Evolutionary conservation across 1,284 basidiomycete genomes (phyloP).

Genomic region (Papiliotrema flavescens): DNA sequence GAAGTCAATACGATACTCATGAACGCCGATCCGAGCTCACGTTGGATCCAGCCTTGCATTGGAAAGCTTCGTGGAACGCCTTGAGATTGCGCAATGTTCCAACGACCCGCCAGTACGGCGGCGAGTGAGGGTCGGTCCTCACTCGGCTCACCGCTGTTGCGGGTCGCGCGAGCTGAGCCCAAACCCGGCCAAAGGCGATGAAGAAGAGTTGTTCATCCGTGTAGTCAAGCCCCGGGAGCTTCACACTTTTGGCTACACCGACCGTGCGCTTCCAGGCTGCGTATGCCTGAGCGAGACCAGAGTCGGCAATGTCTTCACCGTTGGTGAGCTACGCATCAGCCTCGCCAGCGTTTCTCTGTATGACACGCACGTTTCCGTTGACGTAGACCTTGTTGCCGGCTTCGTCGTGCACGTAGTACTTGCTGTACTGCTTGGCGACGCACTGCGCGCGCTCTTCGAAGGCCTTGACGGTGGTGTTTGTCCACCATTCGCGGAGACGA

Average conservation of each 20-base stretch:
- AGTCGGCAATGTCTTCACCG: constrained; percentile 86
- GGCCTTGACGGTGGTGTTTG: constrained; percentile 68
- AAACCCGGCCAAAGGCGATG: constrained; percentile 63
- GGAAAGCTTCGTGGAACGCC: constrained; percentile 47
- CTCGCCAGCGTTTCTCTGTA: constrained; percentile 4
- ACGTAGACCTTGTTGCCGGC: constrained; percentile 78
- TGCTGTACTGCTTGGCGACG: constrained; percentile 81
- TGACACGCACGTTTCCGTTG: constrained; percentile 63
- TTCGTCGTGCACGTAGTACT: constrained; percentile 77
- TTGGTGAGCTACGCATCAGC: constrained; percentile 55
- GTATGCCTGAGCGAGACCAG: constrained; percentile 76
- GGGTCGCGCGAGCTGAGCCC: constrained; percentile 40
- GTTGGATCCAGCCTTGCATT: constrained; percentile 42
- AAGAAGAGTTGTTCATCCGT: constrained; percentile 84
- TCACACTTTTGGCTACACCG: constrained; percentile 55
- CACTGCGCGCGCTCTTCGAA: constrained; percentile 83
- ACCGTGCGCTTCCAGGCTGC: constrained; percentile 80
- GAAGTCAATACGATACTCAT: neutral
- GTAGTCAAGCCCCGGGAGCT: constrained; percentile 75
- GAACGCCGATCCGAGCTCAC: constrained; percentile 22
- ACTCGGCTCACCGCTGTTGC: constrained; percentile 65
- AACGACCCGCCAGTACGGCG: constrained; percentile 69
- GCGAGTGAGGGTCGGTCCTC: constrained; percentile 83
- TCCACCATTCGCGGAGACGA: constrained; percentile 69
- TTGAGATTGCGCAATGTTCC: constrained; percentile 63